These are phyloP conservation scores for Castanea mollissima DNA, from an alignment of 306 rosid genomes.

Conservation along the genomic window DNA sequence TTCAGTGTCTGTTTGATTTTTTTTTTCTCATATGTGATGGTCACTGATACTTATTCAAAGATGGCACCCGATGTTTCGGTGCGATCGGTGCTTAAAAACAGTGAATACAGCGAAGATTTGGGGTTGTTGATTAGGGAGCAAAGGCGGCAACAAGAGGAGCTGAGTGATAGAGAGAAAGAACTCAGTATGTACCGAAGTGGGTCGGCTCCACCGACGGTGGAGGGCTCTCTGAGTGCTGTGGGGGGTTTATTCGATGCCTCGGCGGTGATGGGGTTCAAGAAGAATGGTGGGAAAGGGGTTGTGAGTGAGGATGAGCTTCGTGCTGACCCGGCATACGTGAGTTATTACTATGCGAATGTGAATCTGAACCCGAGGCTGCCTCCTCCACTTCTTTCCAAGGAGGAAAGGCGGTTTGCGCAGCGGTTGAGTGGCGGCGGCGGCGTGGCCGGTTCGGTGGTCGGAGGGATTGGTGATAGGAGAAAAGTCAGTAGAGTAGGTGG, in stretches of 20 bases:
- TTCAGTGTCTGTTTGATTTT: conserved; percentile 4
- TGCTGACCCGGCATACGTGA: conserved; percentile 84
- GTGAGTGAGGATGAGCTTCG: conserved; percentile 78
- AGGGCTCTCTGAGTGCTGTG: conserved; percentile 68
- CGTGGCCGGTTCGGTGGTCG: conserved; percentile 43
- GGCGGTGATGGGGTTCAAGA: conserved; percentile 28
- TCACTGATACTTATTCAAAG: conserved; percentile 57
- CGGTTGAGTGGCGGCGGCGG: conserved; percentile 69
- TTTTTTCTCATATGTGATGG: conserved; percentile 36
- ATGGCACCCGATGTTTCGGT: conserved; percentile 75
- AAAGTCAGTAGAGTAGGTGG: conserved; percentile 51
- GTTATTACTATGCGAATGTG: conserved; percentile 76
- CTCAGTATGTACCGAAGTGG: conserved; percentile 74
- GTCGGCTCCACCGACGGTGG: conserved; percentile 93
- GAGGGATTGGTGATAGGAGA: conserved; percentile 91
- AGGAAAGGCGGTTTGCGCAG: conserved; percentile 83
- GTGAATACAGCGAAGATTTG: conserved; percentile 61
- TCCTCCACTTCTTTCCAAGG: conserved; percentile 81
- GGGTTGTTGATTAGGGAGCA: conserved; percentile 50
- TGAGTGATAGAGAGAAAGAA: conserved; percentile 59
- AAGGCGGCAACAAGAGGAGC: conserved; percentile 53
- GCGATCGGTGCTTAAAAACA: conserved; percentile 62
- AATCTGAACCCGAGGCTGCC: conserved; percentile 86
- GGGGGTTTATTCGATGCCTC: conserved; percentile 54
- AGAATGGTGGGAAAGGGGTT: conserved; percentile 47